These are phyloP conservation scores for Musa acuminata DNA, from an alignment of 176 grass and related monocot genomes.

Conservation along the genomic window DNA sequence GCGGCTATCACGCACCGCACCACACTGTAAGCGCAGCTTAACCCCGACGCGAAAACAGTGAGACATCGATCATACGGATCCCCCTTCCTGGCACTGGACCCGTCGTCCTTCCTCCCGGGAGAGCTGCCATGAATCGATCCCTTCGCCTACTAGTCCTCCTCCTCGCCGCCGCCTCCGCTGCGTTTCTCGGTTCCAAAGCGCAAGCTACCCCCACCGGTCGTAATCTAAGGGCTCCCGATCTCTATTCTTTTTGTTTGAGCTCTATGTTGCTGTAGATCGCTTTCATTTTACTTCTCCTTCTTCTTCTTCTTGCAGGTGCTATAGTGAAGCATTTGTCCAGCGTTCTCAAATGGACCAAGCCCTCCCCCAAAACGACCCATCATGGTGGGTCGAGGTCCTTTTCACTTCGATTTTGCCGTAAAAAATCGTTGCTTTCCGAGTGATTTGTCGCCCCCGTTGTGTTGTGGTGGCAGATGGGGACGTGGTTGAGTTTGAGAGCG, in stretches of 20 bases:
- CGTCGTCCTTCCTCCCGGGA: neutral
- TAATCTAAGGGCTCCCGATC: neutral
- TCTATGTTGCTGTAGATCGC: neutral
- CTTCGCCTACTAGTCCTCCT: neutral
- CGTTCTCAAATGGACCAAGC: slow-evolving; percentile 15
- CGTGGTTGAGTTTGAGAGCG: slow-evolving; percentile 66
- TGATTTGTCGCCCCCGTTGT: neutral
- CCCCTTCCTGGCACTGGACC: neutral
- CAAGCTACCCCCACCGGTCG: neutral
- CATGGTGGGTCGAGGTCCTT: neutral
- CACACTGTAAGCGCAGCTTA: neutral
- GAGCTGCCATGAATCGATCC: slow-evolving; percentile 1
- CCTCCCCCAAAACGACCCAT: slow-evolving; percentile 1
- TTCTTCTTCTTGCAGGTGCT: neutral
- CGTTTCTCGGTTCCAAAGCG: neutral
- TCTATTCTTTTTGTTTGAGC: neutral
- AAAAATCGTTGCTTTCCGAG: neutral
- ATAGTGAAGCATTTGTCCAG: slow-evolving; percentile 11
- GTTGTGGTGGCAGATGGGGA: slow-evolving; percentile 46
- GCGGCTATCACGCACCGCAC: neutral
- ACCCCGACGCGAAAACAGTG: neutral
- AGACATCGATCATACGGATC: neutral
- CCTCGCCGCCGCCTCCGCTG: neutral
- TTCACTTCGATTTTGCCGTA: slow-evolving; percentile 22
- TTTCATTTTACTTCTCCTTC: neutral